These are phyloP conservation scores for Gnaphalium uliginosum DNA, from an alignment of 129 eudicot genomes.

Conservation along the genomic window DNA sequence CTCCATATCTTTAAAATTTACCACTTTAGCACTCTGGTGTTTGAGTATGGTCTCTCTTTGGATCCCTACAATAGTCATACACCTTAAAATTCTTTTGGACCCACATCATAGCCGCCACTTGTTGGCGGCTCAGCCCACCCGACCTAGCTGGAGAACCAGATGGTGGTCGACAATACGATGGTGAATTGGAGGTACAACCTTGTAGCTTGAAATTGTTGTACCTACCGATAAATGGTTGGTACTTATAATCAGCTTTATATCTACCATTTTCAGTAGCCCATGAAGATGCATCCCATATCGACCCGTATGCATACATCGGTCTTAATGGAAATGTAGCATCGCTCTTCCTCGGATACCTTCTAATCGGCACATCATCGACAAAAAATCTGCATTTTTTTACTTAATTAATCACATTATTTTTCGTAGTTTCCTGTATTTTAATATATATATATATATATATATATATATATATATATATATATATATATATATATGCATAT, in stretches of 20 bases:
- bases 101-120: conserved; percentile 55
- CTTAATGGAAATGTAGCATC: conserved; percentile 67
- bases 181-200: conserved; percentile 47
- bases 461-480: too few species aligned
- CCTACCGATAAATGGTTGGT: conserved; percentile 69
- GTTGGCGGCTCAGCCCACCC: conserved; percentile 67
- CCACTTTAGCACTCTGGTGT: conserved; percentile 70
- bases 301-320: conserved; percentile 79
- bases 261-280: conserved; percentile 92
- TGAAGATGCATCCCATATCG: conserved; percentile 94
- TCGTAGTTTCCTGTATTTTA: background rate
- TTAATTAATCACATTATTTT: background rate
- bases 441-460: too few species aligned
- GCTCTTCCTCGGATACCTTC: conserved; percentile 71
- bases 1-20: conserved; percentile 14
- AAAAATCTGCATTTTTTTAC: conserved; percentile 60
- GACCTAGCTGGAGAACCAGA: conserved; percentile 51
- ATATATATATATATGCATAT: too few species aligned
- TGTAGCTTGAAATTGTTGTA: conserved; percentile 67
- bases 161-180: conserved; percentile 51
- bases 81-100: conserved; percentile 57
- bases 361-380: conserved; percentile 88
- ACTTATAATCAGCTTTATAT: conserved; percentile 69
- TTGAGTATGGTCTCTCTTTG: conserved; percentile 62
- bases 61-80: conserved; percentile 78